A percentile compares a stretch with the other conserved stretches of the same genome.
Evolutionary conservation across 257 asterid genomes (phyloP).

Genomic region (Fraxinus cuspidata): DNA sequence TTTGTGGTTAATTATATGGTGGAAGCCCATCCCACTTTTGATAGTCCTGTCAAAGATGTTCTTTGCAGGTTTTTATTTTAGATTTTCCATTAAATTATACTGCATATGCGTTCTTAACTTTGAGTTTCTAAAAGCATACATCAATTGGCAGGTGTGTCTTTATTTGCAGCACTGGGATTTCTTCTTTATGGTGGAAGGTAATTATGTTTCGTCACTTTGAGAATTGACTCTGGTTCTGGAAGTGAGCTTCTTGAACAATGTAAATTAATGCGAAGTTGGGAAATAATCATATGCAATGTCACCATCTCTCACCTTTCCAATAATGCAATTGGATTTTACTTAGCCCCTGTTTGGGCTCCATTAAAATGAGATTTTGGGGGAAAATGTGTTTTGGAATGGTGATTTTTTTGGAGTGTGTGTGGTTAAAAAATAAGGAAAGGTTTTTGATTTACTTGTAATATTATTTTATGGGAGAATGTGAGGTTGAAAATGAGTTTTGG

Average conservation of each 20-base stretch:
- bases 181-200: constrained; percentile 99
- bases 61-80: constrained; percentile 75
- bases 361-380: no score
- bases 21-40: constrained; percentile 69
- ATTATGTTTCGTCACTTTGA: constrained; percentile 4
- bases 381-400: no score
- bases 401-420: no score
- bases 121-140: constrained; percentile 31
- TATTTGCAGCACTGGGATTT: constrained; percentile 93
- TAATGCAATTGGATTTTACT: background rate
- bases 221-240: constrained; percentile 4
- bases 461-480: no score
- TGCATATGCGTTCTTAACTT: constrained; percentile 14
- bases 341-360: no score
- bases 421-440: no score
- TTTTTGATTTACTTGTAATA: no score
- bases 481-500: no score
- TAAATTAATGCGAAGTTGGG: background rate
- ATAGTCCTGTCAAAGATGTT: constrained; percentile 79
- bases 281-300: background rate
- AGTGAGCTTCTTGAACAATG: background rate
- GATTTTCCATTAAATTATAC: constrained; percentile 5
- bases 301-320: background rate
- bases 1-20: constrained; percentile 83
- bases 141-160: constrained; percentile 68